Evolutionary conservation across 2,329 filamentous ascomycete species (phyloP), one percentile per base, ranked within the genome.

Genomic region (Kalmusia sp.): DNA sequence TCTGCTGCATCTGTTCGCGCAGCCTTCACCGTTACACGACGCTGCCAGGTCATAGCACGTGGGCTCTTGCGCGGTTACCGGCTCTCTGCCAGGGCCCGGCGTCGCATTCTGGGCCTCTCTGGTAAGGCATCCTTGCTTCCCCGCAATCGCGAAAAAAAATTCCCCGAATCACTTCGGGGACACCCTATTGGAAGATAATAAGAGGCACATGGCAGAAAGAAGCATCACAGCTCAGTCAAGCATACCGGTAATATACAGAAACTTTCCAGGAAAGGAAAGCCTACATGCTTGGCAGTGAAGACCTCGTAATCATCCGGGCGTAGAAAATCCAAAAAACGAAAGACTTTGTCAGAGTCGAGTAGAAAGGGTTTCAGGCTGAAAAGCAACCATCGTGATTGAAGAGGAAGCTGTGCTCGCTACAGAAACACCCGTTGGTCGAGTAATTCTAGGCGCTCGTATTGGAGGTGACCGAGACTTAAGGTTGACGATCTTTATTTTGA

Each of bases 1-100:
- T 56, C 45, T 54, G 50, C 61, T 57, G 62, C 61, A 57, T 40
- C 49, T 45, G 41, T 59, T 57, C 49, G 47, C 62, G 58, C 57
- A 53, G 37, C 52, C 49, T 52, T 49, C 51, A 35, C 57, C 55
- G 58, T 61, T 57, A 61, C 61, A 56, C 55, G 48, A 54, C 31
- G 44, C 34, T 40, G 51, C 44, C 28, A 48, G 51, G 50, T 43
- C 45, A 22, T 43, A 38, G 44, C 55, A 61, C 58, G 55, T 58
- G 58, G 47, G 57, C 41, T 41, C 40, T 41, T 45, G 43, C 46
- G 39, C 31, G 40, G 43, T 45, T 35, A 14, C 27, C 51, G 19
- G 47, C n/a, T n/a, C n/a, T n/a, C n/a, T n/a, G n/a, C n/a, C n/a
- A n/a, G n/a, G n/a, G n/a, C n/a, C n/a, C n/a, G n/a, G 28, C 15